Conservation (phyloP, 345 rosid species). For the Rubroshorea leprosula region DNA sequence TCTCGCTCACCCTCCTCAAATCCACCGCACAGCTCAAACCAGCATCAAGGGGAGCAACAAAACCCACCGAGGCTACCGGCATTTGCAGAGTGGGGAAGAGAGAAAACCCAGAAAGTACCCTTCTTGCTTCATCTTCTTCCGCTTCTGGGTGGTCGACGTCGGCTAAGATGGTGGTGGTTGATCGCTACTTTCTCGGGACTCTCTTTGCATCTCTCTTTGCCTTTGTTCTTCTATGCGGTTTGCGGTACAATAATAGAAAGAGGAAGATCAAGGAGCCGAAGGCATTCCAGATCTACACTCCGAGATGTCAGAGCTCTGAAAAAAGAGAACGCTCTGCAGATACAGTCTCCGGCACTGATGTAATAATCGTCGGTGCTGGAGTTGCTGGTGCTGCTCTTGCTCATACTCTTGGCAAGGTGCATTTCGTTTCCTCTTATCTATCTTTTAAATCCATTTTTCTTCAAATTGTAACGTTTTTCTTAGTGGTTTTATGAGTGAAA, state of each 20-base stretch:
- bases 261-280: not conserved
- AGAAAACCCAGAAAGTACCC: not conserved
- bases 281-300: slow-evolving; percentile 11
- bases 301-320: not conserved
- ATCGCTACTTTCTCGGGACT: slow-evolving; percentile 23
- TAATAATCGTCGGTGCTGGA: slow-evolving; percentile 77
- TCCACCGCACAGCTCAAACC: not conserved
- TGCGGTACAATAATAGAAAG: slow-evolving; percentile 20
- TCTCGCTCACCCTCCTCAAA: not conserved
- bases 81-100: not conserved
- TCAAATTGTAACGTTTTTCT: not conserved
- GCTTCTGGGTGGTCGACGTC: not conserved
- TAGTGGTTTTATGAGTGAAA: not conserved
- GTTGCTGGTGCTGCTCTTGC: slow-evolving; percentile 88
- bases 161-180: slow-evolving; percentile 10
- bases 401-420: slow-evolving; percentile 69
- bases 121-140: not conserved
- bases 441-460: not conserved
- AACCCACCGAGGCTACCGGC: not conserved
- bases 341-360: slow-evolving; percentile 28
- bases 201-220: slow-evolving; percentile 28
- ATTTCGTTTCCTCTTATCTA: not conserved
- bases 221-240: slow-evolving; percentile 22
- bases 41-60: not conserved
- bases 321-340: slow-evolving; percentile 12